Evolutionary conservation across 306 rosid species (phyloP).

Genomic region (Dalbergia cultrata): DNA sequence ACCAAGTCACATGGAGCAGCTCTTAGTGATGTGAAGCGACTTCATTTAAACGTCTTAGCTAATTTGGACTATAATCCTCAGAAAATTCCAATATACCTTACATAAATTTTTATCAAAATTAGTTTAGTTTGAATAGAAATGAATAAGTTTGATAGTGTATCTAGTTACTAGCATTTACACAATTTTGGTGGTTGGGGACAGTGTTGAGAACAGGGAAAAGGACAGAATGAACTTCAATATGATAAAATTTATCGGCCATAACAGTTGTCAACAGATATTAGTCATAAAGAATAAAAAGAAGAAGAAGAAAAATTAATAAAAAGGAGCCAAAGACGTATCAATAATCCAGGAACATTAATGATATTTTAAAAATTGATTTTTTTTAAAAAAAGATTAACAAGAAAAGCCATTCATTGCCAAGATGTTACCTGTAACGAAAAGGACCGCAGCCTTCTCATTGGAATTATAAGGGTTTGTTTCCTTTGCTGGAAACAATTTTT

Average conservation of each 20-base stretch:
- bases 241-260: neutral
- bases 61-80: conserved; percentile 21
- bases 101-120: neutral
- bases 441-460: conserved; percentile 70
- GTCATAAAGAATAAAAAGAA: conserved; percentile 78
- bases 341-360: neutral
- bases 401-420: conserved; percentile 2
- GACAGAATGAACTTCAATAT: neutral
- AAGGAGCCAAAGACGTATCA: no score
- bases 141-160: neutral
- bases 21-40: neutral
- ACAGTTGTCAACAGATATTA: neutral
- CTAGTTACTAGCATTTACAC: neutral
- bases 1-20: conserved; percentile 53
- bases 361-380: neutral
- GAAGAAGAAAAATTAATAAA: no score
- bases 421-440: conserved; percentile 70
- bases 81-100: conserved; percentile 16
- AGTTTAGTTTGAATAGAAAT: conserved; percentile 15
- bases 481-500: no score
- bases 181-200: conserved; percentile 10
- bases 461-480: no score
- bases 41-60: conserved; percentile 10
- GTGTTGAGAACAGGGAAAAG: conserved; percentile 16
- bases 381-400: neutral